Evolutionary conservation across 306 rosid genomes (phyloP), one percentile per base, ranked within the genome.

Genomic region (Begonia masoniana): DNA sequence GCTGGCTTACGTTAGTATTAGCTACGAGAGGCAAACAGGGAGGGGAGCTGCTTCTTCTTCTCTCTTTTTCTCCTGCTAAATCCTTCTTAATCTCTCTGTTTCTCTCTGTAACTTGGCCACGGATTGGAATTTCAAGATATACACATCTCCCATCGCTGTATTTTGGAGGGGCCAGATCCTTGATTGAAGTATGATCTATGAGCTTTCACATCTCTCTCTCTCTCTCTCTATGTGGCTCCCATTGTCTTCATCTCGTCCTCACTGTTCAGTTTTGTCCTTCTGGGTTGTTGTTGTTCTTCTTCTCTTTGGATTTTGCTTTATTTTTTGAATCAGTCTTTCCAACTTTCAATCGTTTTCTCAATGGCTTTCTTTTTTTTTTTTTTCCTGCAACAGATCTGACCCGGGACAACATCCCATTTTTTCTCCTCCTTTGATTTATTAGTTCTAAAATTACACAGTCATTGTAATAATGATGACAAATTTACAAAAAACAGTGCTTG

Each of bases 1-100:
- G 43, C 62, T 61, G 52, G 54, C 56, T 68, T 58, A 59, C 51
- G 23, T 51, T 49, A 23, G 21, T 41, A 50, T 51, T 19, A 50
- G 26, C 50, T 51, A 12, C 47, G 17, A 41, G 24, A 21, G 24
- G 24, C 24, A 21, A 21, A 21, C 24, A 31, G 39, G 39, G 39
- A 31, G 43, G 50, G 21, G n/a, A 41, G 41, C 48, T 43, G 13
- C 48, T 45, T 31, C 39, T 31, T 31, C 39, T 31, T 31, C 36
- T 26, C n/a, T n/a, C n/a, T 26, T 6, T 4, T 26, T 6, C 9
- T 7, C 9, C 39, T 31, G 7, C 39, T 31, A 1, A 31, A 31
- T 31, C 7, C 39, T 31, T 31, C 39, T 5, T 7, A 31, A 7
- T 31, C 9, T 31, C 39, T 26, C 36, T 26, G 7, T 26, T 26